A percentile compares a stretch with the other conserved stretches of the same genome.
phyloP scores from a whole-genome alignment of 495 filamentous ascomycete species.

The Cercophora newfieldiana region DNA sequence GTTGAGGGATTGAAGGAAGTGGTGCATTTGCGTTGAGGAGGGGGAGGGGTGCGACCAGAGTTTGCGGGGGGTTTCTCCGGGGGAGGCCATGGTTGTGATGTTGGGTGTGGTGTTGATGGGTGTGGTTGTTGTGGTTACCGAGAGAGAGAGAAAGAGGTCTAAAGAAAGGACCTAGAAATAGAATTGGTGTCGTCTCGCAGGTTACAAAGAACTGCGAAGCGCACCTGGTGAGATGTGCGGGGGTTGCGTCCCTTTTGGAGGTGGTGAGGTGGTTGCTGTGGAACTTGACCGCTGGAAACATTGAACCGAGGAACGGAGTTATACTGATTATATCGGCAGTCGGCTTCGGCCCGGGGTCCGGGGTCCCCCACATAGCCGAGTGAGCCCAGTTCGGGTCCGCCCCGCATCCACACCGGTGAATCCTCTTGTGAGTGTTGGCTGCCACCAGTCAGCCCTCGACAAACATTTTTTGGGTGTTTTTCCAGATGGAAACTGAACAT shows the following conservation, averaged over 20 bases:
- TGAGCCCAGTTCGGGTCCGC: background rate
- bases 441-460: no score
- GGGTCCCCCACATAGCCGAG: background rate
- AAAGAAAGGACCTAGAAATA: no score
- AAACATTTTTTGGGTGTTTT: no score
- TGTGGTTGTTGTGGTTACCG: background rate
- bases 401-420: background rate
- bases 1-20: constrained; percentile 53
- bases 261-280: background rate
- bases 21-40: constrained; percentile 51
- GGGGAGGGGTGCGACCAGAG: constrained; percentile 58
- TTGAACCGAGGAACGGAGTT: background rate
- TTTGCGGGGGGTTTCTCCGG: constrained; percentile 42
- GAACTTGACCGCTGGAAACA: constrained; percentile 2
- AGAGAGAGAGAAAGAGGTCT: background rate
- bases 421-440: background rate
- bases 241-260: no score
- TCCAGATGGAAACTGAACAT: background rate
- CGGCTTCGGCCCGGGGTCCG: constrained; percentile 11
- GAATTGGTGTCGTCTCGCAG: no score
- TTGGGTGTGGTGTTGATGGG: background rate
- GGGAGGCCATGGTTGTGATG: background rate
- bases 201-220: no score
- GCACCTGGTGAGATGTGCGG: no score
- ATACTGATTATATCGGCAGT: background rate